Conservation (phyloP, 495 filamentous ascomycete species). For the Penicillium silybi region DNA sequence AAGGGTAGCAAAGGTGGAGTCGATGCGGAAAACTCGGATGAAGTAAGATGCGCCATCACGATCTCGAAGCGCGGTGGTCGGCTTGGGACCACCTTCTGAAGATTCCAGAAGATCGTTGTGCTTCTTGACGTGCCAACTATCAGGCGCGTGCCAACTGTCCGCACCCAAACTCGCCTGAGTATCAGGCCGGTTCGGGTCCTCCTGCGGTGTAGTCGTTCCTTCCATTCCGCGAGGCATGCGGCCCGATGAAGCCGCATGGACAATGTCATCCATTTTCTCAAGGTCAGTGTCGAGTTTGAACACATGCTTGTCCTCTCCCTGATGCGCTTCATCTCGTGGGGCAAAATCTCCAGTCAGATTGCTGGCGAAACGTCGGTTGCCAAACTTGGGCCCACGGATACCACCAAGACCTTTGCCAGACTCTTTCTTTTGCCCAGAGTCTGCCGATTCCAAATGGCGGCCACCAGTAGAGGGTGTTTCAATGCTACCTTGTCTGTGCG, state of each 20-base stretch:
- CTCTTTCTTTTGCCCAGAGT: conserved; percentile 42
- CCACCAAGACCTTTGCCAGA: conserved; percentile 31
- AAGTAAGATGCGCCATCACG: conserved; percentile 71
- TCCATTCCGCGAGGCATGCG: conserved; percentile 18
- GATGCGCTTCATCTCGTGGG: conserved; percentile 27
- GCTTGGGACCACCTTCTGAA: conserved; percentile 56
- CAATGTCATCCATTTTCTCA: conserved; percentile 76
- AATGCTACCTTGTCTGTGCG: conserved; percentile 42
- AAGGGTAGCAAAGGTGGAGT: conserved; percentile 90
- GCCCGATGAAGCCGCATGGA: conserved; percentile 39
- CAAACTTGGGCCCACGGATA: conserved; percentile 30
- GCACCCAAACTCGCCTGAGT: conserved; percentile 8
- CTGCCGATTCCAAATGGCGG: conserved; percentile 28
- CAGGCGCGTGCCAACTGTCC: conserved; percentile 78
- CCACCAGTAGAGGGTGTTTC: conserved; percentile 25
- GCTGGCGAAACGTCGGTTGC: conserved; percentile 52
- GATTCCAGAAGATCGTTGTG: conserved; percentile 61
- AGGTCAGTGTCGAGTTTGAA: conserved; percentile 83
- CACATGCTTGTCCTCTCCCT: conserved; percentile 34
- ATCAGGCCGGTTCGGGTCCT: conserved; percentile 23
- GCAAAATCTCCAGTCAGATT: conserved; percentile 39
- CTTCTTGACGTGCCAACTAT: conserved; percentile 86
- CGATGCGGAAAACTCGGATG: conserved; percentile 91
- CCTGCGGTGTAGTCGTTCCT: conserved; percentile 46
- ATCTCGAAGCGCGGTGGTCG: conserved; percentile 46